Evolutionary conservation across 768 basidiomycete genomes (phyloP), one percentile per base, ranked within the genome.

Genomic region (Podaxis sp.): DNA sequence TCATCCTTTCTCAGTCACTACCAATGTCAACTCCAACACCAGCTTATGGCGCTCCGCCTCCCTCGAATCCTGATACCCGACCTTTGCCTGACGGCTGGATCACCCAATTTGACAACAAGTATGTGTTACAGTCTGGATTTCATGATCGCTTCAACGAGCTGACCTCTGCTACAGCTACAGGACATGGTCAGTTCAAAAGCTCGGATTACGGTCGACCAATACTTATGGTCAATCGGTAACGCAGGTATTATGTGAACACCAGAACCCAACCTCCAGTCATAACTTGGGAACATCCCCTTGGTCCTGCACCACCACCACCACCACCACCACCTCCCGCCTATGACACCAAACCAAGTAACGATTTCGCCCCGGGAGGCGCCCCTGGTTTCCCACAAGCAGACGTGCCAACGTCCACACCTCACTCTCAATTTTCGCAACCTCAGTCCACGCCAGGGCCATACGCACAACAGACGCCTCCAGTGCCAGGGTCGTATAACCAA

Each of bases 191-290:
- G 80, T 71, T 54, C 13, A 24, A 50, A 12, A 7, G 12, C 24
- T 8, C 12, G 22, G 11, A 15, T 19, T 12, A 24, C 12, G 22
- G 13, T 12, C 22, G 5, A 50, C 60, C 37, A 25, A 22, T 5
- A 7, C 38, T 57, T 50, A 50, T 59, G 59, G 33, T 38, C 24
- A 55, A 33, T 25, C 22, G 11, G 43, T 17, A 40, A 50, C 64
- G 33, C 8, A 92, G 91, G 90, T 93, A 84, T 78, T 93, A 93
- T 65, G 88, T 93, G 50, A 85, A 92, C 67, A 89, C 88, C 0
- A 72, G 68, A 25, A 80, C 82, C 50, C 74, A 79, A 17, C 90
- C 90, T 3, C 87, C 89, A 0, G 79, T 81, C 19, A 84, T 88
- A 40, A 82, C 80, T 13, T 93, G 91, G 91, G 78, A 75, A 0